Evolutionary conservation across 441 rosid genomes (phyloP), one percentile per base, ranked within the genome.

Genomic region (Hura crepitans): DNA sequence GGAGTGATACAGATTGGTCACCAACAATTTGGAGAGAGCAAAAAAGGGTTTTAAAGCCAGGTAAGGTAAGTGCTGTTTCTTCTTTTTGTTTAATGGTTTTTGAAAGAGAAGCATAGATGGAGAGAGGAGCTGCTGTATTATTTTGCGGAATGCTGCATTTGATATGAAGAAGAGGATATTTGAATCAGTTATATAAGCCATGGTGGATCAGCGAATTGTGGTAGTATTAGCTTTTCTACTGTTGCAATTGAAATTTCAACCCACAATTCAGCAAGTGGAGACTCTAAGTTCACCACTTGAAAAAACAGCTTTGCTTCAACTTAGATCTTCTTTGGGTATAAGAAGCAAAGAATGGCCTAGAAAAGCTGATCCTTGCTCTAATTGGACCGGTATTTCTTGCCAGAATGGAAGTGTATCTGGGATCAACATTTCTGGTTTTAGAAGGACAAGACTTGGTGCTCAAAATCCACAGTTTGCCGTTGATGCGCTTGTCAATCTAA

Each of bases 271-370:
- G 79, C 81, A 62, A 69, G 69, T 66, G 25, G 75, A 78, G 75
- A 75, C 66, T 33, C 68, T 81, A 65, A 74, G 79, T 66, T 85
- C 93, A 42, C 46, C 69, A 45, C 45, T 56, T 56, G 97, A 96
- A 77, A 55, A 84, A 45, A 71, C 77, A 2, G 89, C 95, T 81
- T 71, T 96, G 65, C 85, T 89, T 49, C 72, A 76, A 56, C 97
- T 96, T 72, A 84, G 99, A 86, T 91, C 98, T 17, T 80, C 96
- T 73, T 80, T 95, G 72, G 99, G 98, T 63, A 82, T 96, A 72
- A 85, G 85, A 78, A 79, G 90, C 69, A 81, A 54, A 20, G 98
- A 92, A 62, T 96, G 99, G 99, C 98, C 99, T 3, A 81, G 76
- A 27, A 92, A 87, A 83, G 85, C 75, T 7, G 85, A 88, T 69